phyloP scores from a whole-genome alignment of 2,329 filamentous ascomycete genomes.

The Escovopsis sp. region DNA sequence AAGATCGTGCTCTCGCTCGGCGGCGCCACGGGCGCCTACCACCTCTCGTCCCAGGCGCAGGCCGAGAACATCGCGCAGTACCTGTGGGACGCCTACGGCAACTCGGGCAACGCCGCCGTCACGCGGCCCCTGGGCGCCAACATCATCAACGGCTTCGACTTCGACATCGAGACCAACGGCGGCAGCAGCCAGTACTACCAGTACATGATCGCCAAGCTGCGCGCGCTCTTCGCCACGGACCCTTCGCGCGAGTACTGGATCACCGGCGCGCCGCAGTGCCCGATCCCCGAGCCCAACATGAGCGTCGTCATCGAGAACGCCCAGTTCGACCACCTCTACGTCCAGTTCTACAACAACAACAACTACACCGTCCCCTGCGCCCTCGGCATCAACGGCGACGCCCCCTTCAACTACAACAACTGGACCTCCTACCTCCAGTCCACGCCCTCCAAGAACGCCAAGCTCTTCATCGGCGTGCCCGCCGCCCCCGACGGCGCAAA shows the following conservation, averaged over 20 bases:
- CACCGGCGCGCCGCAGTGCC: slow-evolving; percentile 29
- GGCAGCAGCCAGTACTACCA: slow-evolving; percentile 6
- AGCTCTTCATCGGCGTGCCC: slow-evolving; percentile 21
- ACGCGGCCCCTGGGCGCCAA: slow-evolving; percentile 13
- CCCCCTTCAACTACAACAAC: slow-evolving; percentile 19
- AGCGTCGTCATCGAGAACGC: slow-evolving; percentile 21
- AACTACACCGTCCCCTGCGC: slow-evolving; percentile 17
- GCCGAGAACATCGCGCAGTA: slow-evolving; percentile 7
- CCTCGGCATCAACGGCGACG: slow-evolving; percentile 8
- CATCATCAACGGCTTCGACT: slow-evolving; percentile 15
- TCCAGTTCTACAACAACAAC: slow-evolving; percentile 32
- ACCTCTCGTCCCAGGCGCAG: slow-evolving; percentile 3
- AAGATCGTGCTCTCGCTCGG: slow-evolving; percentile 8
- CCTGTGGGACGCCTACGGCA: slow-evolving; percentile 8
- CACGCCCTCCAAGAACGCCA: slow-evolving; percentile 15
- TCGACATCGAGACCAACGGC: slow-evolving; percentile 14
- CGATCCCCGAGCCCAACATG: slow-evolving; percentile 23
- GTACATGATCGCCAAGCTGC: slow-evolving; percentile 10
- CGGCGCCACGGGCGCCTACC: slow-evolving; percentile 6
- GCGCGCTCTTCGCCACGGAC: slow-evolving; percentile 10
- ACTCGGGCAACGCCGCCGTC: slow-evolving; percentile 2
- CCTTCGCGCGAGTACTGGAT: slow-evolving; percentile 23
- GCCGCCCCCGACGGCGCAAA: slow-evolving; percentile 10
- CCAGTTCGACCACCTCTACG: slow-evolving; percentile 25
- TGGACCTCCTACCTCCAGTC: slow-evolving; percentile 16